phyloP scores from a whole-genome alignment of 768 basidiomycete genomes.

The Boletus rubropictus region DNA sequence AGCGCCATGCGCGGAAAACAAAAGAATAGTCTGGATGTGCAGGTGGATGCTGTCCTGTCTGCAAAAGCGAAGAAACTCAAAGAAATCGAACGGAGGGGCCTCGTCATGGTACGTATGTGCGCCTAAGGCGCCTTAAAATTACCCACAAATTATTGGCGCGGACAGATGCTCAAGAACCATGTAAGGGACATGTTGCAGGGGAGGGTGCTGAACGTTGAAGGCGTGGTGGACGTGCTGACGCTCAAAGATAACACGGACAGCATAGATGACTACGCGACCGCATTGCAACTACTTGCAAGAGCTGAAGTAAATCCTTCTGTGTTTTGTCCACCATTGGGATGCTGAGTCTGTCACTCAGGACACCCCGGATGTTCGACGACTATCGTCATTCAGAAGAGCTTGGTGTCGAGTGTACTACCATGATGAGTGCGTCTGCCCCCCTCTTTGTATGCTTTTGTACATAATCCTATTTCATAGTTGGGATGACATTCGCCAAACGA shows the following conservation, averaged over 20 bases:
- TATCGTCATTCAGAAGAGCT: slow-evolving; percentile 64
- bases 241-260: slow-evolving; percentile 70
- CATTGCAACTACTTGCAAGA: slow-evolving; percentile 59
- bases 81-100: slow-evolving; percentile 43
- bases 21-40: slow-evolving; percentile 57
- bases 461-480: slow-evolving; percentile 48
- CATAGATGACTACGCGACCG: slow-evolving; percentile 61
- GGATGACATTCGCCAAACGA: slow-evolving; percentile 67
- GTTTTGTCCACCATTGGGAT: background rate
- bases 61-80: slow-evolving; percentile 42
- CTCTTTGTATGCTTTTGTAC: background rate
- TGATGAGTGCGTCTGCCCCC: slow-evolving; percentile 63
- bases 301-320: slow-evolving; percentile 39
- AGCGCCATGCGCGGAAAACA: slow-evolving; percentile 48
- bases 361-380: slow-evolving; percentile 62
- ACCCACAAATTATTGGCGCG: background rate
- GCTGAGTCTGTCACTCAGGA: slow-evolving; percentile 37
- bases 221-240: slow-evolving; percentile 75
- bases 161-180: slow-evolving; percentile 64
- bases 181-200: slow-evolving; percentile 69
- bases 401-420: slow-evolving; percentile 88
- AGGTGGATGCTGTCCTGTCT: slow-evolving; percentile 58
- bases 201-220: slow-evolving; percentile 69
- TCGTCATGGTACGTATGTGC: slow-evolving; percentile 33
- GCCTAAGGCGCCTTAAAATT: background rate